Base-by-base conservation (phyloP, 2,329 filamentous ascomycete genomes). In the Leptographium radiaticola region DNA sequence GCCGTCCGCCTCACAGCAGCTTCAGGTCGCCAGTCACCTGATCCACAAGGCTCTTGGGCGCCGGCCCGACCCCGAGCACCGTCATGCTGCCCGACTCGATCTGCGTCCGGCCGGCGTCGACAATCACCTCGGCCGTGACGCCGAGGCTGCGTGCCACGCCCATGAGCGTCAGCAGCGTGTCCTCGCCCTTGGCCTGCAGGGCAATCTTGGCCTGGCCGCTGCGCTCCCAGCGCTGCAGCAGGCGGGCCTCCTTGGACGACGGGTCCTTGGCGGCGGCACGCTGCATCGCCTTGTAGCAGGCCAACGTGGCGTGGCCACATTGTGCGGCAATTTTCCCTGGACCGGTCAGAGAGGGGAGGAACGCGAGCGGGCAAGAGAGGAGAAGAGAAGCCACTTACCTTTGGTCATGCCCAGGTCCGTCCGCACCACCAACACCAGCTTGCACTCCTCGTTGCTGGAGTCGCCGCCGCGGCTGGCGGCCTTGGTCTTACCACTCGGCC, bases 341-440 rank as follows among this genome's bases (percentile, higher is more conserved):
- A 6, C 1, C 11, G 1, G 50, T 42, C 31, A 52, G 38, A 16
- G 6, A 13, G 15, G 25, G 25, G 39, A 18, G 18, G 10, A 40
- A n/a, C 7, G 11, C 7, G 11, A 16, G 7, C 15, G 39, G 6
- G 12, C 12, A 40, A 40, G 5, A 9, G 12, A 20, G 16, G 18
- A 10, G 38, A 49, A 45, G 43, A 49, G 30, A 18, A 42, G 39
- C 16, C 13, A 67, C 74, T 44, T 73, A 93, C 91, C 91, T 72
- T 95, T 97, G 11, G 87, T 93, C 93, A 98, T 98, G 62, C 91
- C 91, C 63, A 98, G 70, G 71, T 98, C 93, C 18, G 89, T 95
- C 65, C 93, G 75, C 53, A 97, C 91, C 5, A 95, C 88, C 38
- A 98, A 74, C 15, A 96, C 88, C 55, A 97, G 75, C 72, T 97